These are phyloP conservation scores for Chloromonas sp. DNA, from an alignment of 163 green algal species.

Conservation along the genomic window DNA sequence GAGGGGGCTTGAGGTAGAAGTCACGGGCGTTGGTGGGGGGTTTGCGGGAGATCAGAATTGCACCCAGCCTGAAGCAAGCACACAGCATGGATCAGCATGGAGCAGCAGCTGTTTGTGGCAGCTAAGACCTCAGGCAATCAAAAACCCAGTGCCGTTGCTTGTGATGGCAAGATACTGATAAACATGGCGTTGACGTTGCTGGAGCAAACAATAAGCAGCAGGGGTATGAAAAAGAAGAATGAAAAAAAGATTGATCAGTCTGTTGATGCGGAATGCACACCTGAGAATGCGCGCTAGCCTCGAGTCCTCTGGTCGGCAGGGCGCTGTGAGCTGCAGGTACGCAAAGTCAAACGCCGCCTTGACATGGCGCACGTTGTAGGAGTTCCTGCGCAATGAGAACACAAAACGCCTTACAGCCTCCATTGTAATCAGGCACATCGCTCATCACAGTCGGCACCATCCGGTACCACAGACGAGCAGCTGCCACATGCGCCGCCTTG, in stretches of 20 bases:
- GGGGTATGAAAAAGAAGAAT: not conserved
- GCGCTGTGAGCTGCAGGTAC: conserved; percentile 56
- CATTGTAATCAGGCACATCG: too few relatives aligned
- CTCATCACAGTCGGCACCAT: too few relatives aligned
- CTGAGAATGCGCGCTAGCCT: conserved; percentile 61
- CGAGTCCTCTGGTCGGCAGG: conserved; percentile 33
- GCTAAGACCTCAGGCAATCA: not conserved
- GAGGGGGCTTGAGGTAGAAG: not conserved
- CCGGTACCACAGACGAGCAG: too few relatives aligned
- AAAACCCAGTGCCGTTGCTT: not conserved
- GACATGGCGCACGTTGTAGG: conserved; percentile 60
- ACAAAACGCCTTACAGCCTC: not conserved
- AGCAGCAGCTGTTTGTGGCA: not conserved
- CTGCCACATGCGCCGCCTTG: too few relatives aligned
- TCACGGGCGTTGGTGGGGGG: conserved; percentile 8
- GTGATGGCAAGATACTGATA: not conserved
- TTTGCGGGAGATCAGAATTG: conserved; percentile 23
- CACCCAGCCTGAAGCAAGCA: conserved; percentile 14
- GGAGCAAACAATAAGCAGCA: not conserved
- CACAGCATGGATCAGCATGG: not conserved
- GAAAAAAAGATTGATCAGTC: not conserved
- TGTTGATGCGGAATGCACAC: not conserved
- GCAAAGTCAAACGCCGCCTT: conserved; percentile 68
- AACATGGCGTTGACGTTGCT: not conserved
- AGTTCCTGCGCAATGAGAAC: conserved; percentile 37